These are phyloP conservation scores for Sporothrix dimorphospora DNA, from an alignment of 2,329 filamentous ascomycete species.

Conservation along the genomic window DNA sequence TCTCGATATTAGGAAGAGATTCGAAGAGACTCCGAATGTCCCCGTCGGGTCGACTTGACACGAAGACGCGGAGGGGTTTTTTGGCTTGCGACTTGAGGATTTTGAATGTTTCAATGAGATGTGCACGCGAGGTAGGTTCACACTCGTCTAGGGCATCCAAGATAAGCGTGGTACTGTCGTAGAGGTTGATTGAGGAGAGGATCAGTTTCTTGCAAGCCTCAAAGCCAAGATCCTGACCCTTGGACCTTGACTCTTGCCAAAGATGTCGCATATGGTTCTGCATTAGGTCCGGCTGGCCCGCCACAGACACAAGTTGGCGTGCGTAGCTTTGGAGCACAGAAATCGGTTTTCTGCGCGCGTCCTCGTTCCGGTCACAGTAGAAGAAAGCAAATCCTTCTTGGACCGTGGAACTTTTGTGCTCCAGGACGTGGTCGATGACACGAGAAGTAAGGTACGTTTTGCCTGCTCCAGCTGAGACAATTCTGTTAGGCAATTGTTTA, in stretches of 20 bases:
- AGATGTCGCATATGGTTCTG: slow-evolving; percentile 25
- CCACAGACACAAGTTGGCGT: slow-evolving; percentile 39
- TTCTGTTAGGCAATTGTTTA: slow-evolving; percentile 13
- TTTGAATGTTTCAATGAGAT: slow-evolving; percentile 38
- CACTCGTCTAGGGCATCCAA: slow-evolving; percentile 46
- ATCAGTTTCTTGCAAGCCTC: slow-evolving; percentile 33
- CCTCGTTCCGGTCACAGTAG: slow-evolving; percentile 42
- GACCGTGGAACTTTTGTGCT: too few relatives aligned
- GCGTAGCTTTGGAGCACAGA: slow-evolving; percentile 41
- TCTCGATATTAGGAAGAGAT: slow-evolving; percentile 34
- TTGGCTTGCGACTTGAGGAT: slow-evolving; percentile 35
- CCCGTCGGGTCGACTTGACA: slow-evolving; percentile 41
- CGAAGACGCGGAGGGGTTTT: slow-evolving; percentile 41
- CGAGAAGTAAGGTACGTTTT: slow-evolving; percentile 33
- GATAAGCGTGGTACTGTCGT: slow-evolving; percentile 40
- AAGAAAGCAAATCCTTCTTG: slow-evolving; percentile 41
- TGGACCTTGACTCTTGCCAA: not conserved
- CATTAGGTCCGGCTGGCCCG: slow-evolving; percentile 12
- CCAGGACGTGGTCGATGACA: slow-evolving; percentile 30
- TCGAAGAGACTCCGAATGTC: slow-evolving; percentile 37
- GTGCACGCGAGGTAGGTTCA: slow-evolving; percentile 34
- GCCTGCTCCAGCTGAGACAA: slow-evolving; percentile 30
- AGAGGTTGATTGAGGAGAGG: slow-evolving; percentile 37
- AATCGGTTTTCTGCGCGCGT: slow-evolving; percentile 36
- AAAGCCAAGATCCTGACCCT: not conserved